Percentiles rank a stretch among this genome's conserved stretches.
phyloP scores from a whole-genome alignment of 1,139 yeast species.

The Candida pseudoviswanathii region DNA sequence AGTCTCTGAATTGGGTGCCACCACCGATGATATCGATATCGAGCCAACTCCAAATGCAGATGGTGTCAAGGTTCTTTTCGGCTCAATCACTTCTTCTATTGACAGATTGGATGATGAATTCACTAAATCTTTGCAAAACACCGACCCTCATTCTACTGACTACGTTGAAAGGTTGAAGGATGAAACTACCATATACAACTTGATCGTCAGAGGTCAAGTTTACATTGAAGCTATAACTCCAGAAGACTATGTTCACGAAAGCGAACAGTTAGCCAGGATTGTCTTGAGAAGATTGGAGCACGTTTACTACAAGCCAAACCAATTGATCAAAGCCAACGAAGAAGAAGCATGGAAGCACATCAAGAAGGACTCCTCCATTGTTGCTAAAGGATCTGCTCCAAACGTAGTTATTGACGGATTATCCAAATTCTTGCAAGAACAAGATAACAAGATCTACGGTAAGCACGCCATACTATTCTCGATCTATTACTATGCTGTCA shows the following conservation, averaged over 20 bases:
- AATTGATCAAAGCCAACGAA: constrained; percentile 72
- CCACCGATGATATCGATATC: constrained; percentile 78
- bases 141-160: constrained; percentile 95
- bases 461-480: constrained; percentile 84
- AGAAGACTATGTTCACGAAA: constrained; percentile 43
- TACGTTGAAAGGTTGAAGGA: constrained; percentile 89
- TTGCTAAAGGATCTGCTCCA: constrained; percentile 33
- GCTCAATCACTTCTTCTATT: constrained; percentile 82
- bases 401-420: constrained; percentile 61
- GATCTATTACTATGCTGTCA: constrained; percentile 89
- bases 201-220: constrained; percentile 82
- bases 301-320: constrained; percentile 87
- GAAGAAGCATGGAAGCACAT: constrained; percentile 65
- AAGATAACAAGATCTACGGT: constrained; percentile 67
- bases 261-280: constrained; percentile 73
- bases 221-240: constrained; percentile 73
- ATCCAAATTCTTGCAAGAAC: constrained; percentile 65
- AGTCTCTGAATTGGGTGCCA: constrained; percentile 74
- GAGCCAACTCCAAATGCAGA: constrained; percentile 67
- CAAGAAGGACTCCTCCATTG: constrained; percentile 33
- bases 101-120: constrained; percentile 97
- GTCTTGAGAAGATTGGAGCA: constrained; percentile 88
- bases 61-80: constrained; percentile 77
- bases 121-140: constrained; percentile 79
- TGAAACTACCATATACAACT: constrained; percentile 73